These are phyloP conservation scores for Kregervanrija delftensis DNA, from an alignment of 805 yeast genomes.

Conservation along the genomic window DNA sequence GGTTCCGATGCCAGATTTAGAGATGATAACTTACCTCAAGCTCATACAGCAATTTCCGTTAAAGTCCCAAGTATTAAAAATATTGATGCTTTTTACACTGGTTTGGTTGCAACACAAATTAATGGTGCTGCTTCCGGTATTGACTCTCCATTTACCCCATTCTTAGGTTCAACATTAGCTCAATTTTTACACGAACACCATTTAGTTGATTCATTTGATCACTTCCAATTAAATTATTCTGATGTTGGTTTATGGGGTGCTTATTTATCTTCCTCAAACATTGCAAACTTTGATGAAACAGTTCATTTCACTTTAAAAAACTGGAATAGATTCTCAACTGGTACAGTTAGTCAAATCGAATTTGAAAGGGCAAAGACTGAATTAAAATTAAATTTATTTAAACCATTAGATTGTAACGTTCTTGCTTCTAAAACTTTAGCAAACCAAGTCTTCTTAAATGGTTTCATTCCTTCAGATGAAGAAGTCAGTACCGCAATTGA, in stretches of 20 bases:
- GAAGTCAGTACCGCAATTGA: conserved; percentile 61
- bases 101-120: conserved; percentile 65
- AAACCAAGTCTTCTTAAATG: conserved; percentile 48
- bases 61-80: conserved; percentile 53
- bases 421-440: conserved; percentile 41
- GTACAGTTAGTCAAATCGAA: conserved; percentile 68
- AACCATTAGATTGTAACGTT: conserved; percentile 38
- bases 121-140: conserved; percentile 48
- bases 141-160: conserved; percentile 48
- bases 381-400: conserved; percentile 56
- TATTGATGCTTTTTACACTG: conserved; percentile 61
- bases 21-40: conserved; percentile 80
- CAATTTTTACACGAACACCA: conserved; percentile 65
- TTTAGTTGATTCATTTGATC: conserved; percentile 63
- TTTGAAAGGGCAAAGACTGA: conserved; percentile 70
- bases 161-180: conserved; percentile 64
- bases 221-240: conserved; percentile 66
- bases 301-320: conserved; percentile 76
- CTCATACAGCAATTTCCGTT: conserved; percentile 70
- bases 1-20: conserved; percentile 86
- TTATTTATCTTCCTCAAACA: conserved; percentile 56
- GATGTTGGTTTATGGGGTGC: conserved; percentile 85
- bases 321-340: conserved; percentile 77
- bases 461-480: conserved; percentile 53
- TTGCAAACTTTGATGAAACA: conserved; percentile 61